These are phyloP conservation scores for Backusella psychrophila DNA, from an alignment of 192 early-diverging fungal genomes.

Conservation along the genomic window DNA sequence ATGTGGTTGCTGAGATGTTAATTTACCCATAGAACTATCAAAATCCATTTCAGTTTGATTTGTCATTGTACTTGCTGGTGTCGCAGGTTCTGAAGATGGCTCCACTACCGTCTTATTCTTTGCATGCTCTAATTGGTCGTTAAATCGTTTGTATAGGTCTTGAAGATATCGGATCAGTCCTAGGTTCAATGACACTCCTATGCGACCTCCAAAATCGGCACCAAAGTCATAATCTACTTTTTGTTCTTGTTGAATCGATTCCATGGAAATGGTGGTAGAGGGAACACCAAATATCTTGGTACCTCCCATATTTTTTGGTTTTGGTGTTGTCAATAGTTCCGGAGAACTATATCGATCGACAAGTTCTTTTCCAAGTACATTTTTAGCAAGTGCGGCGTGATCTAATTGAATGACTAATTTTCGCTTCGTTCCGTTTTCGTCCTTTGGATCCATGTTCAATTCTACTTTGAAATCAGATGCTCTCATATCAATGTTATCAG, in stretches of 20 bases:
- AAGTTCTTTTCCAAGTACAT: conserved; percentile 25
- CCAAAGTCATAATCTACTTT: conserved; percentile 34
- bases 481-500: conserved; percentile 40
- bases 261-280: conserved; percentile 37
- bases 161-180: conserved; percentile 43
- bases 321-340: background rate
- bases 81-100: background rate
- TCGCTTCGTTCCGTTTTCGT: conserved; percentile 1
- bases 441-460: conserved; percentile 8
- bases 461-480: conserved; percentile 19
- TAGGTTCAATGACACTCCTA: conserved; percentile 48
- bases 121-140: conserved; percentile 33
- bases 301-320: conserved; percentile 11
- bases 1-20: background rate
- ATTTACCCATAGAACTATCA: background rate
- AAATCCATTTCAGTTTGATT: background rate
- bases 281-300: conserved; percentile 43
- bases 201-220: conserved; percentile 38
- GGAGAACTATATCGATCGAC: background rate
- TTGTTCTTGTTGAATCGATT: conserved; percentile 23
- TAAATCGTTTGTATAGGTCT: conserved; percentile 37
- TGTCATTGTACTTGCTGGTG: background rate
- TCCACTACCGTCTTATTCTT: background rate
- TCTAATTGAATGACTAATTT: conserved; percentile 27
- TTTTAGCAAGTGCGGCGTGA: conserved; percentile 34